Conservation (phyloP, 352 stramenopile species). For the Pythium aphanidermatum region DNA sequence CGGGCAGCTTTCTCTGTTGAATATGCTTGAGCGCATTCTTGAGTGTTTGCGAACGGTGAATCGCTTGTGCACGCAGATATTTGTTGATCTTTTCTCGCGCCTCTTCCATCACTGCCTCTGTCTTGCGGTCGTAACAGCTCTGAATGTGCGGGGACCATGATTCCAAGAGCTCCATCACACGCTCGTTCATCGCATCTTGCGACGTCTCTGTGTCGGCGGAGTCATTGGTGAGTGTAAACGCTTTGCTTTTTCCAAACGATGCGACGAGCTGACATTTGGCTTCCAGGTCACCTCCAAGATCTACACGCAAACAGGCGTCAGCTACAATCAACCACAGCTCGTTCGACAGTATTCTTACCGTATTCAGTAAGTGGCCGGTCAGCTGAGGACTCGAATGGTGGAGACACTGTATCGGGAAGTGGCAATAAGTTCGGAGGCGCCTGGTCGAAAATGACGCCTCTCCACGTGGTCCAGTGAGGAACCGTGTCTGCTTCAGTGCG, state of each 20-base stretch:
- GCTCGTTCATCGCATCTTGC: conserved; percentile 46
- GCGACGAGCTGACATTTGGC: conserved; percentile 39
- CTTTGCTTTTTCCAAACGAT: conserved; percentile 37
- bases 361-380: conserved; percentile 16
- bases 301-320: conserved; percentile 18
- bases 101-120: conserved; percentile 36
- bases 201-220: conserved; percentile 2
- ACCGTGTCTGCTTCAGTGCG: conserved; percentile 21
- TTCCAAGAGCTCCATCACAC: conserved; percentile 34
- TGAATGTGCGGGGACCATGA: conserved; percentile 38
- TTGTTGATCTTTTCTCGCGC: conserved; percentile 22
- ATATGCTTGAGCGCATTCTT: too few species aligned
- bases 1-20: not conserved
- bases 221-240: conserved; percentile 22
- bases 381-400: conserved; percentile 11
- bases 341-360: conserved; percentile 9
- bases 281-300: conserved; percentile 34
- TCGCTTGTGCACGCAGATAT: conserved; percentile 15
- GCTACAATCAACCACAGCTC: not conserved
- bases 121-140: conserved; percentile 47
- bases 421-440: conserved; percentile 14
- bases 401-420: not conserved
- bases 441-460: not conserved
- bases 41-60: not conserved
- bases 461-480: conserved; percentile 18